These are phyloP conservation scores for Thermothelomyces thermophilus DNA, from an alignment of 2,329 filamentous ascomycete genomes.

Conservation along the genomic window DNA sequence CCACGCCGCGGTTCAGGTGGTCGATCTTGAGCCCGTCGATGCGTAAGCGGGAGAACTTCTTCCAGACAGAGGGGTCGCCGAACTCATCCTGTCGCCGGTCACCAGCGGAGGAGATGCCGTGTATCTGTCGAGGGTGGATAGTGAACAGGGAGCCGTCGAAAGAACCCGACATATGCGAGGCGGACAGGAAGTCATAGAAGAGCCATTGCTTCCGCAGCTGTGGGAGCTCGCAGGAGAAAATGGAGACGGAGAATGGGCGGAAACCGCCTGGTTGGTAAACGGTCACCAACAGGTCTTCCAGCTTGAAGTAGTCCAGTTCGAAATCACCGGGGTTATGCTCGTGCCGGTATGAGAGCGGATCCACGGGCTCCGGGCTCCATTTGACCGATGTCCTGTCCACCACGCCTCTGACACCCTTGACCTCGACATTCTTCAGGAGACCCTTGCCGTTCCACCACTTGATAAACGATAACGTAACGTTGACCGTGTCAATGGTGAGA, in stretches of 20 bases:
- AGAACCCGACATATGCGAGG: slow-evolving; percentile 92
- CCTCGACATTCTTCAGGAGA: slow-evolving; percentile 81
- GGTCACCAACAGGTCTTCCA: slow-evolving; percentile 88
- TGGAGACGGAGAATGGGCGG: slow-evolving; percentile 90
- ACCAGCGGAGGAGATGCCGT: slow-evolving; percentile 64
- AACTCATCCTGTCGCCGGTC: slow-evolving; percentile 51
- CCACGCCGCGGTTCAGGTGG: slow-evolving; percentile 86
- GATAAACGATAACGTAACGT: slow-evolving; percentile 93
- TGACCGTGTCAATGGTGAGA: slow-evolving; percentile 87
- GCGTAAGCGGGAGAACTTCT: slow-evolving; percentile 87
- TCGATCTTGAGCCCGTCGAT: slow-evolving; percentile 94
- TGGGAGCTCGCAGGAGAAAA: slow-evolving; percentile 91
- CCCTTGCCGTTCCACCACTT: slow-evolving; percentile 99
- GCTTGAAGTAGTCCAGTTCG: slow-evolving; percentile 92
- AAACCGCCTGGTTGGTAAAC: slow-evolving; percentile 86
- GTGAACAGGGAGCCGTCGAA: slow-evolving; percentile 96
- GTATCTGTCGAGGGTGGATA: slow-evolving; percentile 87
- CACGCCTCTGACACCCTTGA: slow-evolving; percentile 87
- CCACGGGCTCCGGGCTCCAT: slow-evolving; percentile 61
- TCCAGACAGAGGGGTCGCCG: slow-evolving; percentile 70
- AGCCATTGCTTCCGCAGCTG: slow-evolving; percentile 92
- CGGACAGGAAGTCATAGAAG: slow-evolving; percentile 94
- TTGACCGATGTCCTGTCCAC: slow-evolving; percentile 80
- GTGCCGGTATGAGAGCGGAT: slow-evolving; percentile 82
- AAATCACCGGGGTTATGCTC: slow-evolving; percentile 89